Evolutionary conservation across 108 stramenopile genomes (phyloP), one percentile per base, ranked within the genome.

Genomic region (Pseudonitzschia multiseries): DNA sequence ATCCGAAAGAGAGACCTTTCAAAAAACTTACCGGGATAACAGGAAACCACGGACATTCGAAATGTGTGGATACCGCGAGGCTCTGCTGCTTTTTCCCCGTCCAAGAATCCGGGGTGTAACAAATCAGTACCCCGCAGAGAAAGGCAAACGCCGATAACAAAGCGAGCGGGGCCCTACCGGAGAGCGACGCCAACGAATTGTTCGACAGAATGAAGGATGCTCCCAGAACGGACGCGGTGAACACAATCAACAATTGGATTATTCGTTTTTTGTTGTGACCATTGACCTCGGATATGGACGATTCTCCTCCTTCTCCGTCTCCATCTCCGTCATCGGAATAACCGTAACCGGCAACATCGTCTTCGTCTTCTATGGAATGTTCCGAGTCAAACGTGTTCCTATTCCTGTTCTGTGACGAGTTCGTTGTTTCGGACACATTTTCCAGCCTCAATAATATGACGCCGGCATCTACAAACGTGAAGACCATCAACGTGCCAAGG

Each of bases 401-500:
- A 27, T 41, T 14, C 18, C 46, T 48, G 46, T 22, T 20, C 54
- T 56, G 54, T 10, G 61, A 33, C 40, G n/a, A n/a, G n/a, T n/a
- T n/a, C n/a, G 15, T 24, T 18, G 14, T 48, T 22, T 57, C 50
- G 8, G 60, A 18, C 26, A 70, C 62, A 43, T 51, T 46, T 44
- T 69, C 52, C 8, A 80, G 52, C 64, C 82, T 74, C 61, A 87
- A 61, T 14, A 87, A 32, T 57, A 87, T 80, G n/a, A 87, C 84
- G 12, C 83, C 87, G 0, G 87, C 84, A 64, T 83, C 75, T 65
- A 87, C 87, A 60, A 85, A 83, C 40, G 81, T 83, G 68, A 87
- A 87, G 9, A 84, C 87, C 79, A 83, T 77, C 20, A 87, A 69
- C 15, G 87, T 87, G n/a, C 87, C 87, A 14, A 87, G 40, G 18